These are phyloP conservation scores for Candida odintsovae DNA, from an alignment of 805 yeast genomes.

Conservation along the genomic window DNA sequence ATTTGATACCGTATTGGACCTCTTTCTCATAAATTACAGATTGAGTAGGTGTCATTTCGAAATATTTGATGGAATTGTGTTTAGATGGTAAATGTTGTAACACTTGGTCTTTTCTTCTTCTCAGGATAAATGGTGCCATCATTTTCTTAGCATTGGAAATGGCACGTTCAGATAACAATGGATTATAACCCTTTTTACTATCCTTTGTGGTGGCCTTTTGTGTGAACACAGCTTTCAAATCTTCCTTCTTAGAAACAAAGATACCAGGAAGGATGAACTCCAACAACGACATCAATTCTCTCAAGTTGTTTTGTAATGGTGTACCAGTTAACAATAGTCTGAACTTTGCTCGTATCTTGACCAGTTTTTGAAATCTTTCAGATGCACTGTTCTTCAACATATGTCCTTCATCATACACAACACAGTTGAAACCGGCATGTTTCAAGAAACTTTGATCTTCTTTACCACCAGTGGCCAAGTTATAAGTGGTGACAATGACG, in stretches of 20 bases:
- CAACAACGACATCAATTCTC: conserved; percentile 82
- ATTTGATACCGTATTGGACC: conserved; percentile 35
- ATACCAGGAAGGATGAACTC: conserved; percentile 86
- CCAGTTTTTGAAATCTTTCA: conserved; percentile 81
- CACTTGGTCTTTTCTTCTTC: conserved; percentile 91
- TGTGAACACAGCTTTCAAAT: conserved; percentile 74
- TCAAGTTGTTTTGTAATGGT: conserved; percentile 88
- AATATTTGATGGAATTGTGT: conserved; percentile 53
- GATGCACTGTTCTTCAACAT: conserved; percentile 86
- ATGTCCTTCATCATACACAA: conserved; percentile 97
- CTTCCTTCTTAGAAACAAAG: conserved; percentile 78
- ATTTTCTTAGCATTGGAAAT: conserved; percentile 89
- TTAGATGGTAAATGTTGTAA: conserved; percentile 84
- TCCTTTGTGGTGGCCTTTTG: conserved; percentile 74
- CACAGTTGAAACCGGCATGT: conserved; percentile 70
- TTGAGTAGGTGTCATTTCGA: conserved; percentile 57
- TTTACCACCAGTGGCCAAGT: conserved; percentile 81
- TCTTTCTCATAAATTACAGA: conserved; percentile 54
- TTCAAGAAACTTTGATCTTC: conserved; percentile 76
- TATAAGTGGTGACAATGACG: conserved; percentile 91
- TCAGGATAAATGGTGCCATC: conserved; percentile 96
- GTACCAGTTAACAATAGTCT: conserved; percentile 91
- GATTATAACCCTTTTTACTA: conserved; percentile 51
- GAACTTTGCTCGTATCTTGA: conserved; percentile 80
- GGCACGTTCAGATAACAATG: conserved; percentile 84